A percentile compares a stretch with the other conserved stretches of the same genome.
Conservation (phyloP, 805 yeast genomes). For the Saturnispora zaruensis region DNA sequence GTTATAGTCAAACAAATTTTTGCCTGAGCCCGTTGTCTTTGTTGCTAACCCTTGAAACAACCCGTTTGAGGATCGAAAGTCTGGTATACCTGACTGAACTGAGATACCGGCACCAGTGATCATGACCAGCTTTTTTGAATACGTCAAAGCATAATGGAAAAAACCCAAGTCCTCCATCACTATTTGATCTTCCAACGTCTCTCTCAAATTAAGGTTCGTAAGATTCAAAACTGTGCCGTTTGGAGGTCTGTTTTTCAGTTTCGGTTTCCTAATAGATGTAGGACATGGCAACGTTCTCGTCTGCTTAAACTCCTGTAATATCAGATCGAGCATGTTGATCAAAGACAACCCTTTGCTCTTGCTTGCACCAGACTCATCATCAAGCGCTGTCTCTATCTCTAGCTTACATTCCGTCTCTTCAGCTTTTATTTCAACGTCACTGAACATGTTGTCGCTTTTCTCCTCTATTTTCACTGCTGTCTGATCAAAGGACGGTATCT, state of each 20-base stretch:
- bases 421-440: neutral
- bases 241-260: slow-evolving; percentile 37
- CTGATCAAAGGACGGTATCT: neutral
- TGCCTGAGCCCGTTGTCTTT: slow-evolving; percentile 37
- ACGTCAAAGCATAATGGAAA: slow-evolving; percentile 41
- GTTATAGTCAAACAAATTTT: slow-evolving; percentile 65
- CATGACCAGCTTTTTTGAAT: slow-evolving; percentile 52
- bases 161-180: slow-evolving; percentile 38
- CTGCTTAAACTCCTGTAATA: slow-evolving; percentile 7
- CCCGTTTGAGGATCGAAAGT: slow-evolving; percentile 67
- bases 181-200: slow-evolving; percentile 28
- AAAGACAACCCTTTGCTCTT: neutral
- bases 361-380: neutral
- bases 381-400: neutral
- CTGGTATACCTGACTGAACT: slow-evolving; percentile 84
- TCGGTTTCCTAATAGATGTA: slow-evolving; percentile 33
- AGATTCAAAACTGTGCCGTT: slow-evolving; percentile 38
- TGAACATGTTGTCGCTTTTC: neutral
- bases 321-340: neutral
- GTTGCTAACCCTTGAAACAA: slow-evolving; percentile 49
- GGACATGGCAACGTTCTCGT: slow-evolving; percentile 12
- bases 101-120: slow-evolving; percentile 89
- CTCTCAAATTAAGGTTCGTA: slow-evolving; percentile 20
- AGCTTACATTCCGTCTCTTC: neutral
- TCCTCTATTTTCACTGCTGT: neutral